These are phyloP conservation scores for Barnettozyma vustinii DNA, from an alignment of 805 yeast genomes.

Conservation along the genomic window DNA sequence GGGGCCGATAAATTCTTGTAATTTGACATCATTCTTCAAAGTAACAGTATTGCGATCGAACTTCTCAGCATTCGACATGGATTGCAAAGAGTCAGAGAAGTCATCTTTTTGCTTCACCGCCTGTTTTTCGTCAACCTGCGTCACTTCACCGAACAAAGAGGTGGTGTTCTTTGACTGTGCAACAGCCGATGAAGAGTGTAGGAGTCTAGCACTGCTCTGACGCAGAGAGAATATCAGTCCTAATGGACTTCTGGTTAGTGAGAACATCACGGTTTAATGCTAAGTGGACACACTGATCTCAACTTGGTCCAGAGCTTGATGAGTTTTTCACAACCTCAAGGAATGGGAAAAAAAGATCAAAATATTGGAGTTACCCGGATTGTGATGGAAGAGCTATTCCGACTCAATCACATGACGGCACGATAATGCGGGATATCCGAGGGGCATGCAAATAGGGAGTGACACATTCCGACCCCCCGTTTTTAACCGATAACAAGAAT, in stretches of 20 bases:
- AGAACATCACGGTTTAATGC: slow-evolving; percentile 1
- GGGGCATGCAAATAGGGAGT: background rate
- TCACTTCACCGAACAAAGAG: slow-evolving; percentile 24
- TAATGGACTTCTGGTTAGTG: background rate
- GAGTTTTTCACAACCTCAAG: background rate
- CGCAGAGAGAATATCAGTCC: slow-evolving; percentile 5
- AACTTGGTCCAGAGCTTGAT: background rate
- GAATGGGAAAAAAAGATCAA: background rate
- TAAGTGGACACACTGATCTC: background rate
- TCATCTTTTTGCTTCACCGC: slow-evolving; percentile 15
- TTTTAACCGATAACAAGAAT: no score
- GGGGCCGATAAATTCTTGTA: slow-evolving; percentile 47
- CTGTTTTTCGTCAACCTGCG: slow-evolving; percentile 15
- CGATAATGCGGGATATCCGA: background rate
- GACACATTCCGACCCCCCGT: background rate
- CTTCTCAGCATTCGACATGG: slow-evolving; percentile 19
- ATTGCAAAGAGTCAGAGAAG: slow-evolving; percentile 22
- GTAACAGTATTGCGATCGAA: slow-evolving; percentile 26
- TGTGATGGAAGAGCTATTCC: background rate
- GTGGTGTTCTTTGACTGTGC: slow-evolving; percentile 1
- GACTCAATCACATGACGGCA: background rate
- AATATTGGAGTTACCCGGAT: background rate
- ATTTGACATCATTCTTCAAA: slow-evolving; percentile 27
- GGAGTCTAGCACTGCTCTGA: background rate
- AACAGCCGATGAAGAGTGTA: background rate